Evolutionary conservation across 139 green algal genomes (phyloP).

Genomic region (Micractinium sp.): DNA sequence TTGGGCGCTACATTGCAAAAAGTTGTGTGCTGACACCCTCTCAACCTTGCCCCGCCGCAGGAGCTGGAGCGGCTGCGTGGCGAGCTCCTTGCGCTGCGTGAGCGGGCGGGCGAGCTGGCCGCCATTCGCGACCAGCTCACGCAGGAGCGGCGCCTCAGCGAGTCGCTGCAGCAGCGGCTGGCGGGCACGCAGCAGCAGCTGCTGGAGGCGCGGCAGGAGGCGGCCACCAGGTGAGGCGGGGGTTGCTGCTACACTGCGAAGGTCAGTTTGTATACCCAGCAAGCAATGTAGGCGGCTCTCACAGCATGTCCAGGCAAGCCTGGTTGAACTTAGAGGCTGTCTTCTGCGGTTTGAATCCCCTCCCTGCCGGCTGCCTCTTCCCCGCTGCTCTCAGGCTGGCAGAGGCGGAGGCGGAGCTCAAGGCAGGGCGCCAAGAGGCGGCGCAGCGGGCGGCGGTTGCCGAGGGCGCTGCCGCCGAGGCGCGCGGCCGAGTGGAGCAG

Average conservation of each 20-base stretch:
- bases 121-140: conserved; percentile 37
- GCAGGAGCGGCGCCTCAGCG: conserved; percentile 24
- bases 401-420: background rate
- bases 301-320: too few species aligned
- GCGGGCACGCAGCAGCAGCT: conserved; percentile 39
- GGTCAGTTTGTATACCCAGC: too few species aligned
- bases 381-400: conserved; percentile 1
- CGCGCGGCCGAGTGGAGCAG: background rate
- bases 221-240: background rate
- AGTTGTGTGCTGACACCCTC: background rate
- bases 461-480: background rate
- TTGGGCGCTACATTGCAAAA: background rate
- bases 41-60: background rate
- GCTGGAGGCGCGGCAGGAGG: conserved; percentile 35
- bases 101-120: conserved; percentile 38
- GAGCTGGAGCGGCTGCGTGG: conserved; percentile 44
- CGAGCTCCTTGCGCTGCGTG: conserved; percentile 33
- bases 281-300: too few species aligned
- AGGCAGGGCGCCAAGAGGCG: conserved; percentile 15
- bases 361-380: background rate
- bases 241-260: background rate
- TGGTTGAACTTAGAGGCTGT: background rate
- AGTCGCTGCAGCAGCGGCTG: conserved; percentile 43
- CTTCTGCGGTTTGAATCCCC: background rate
- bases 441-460: background rate